Evolutionary conservation across 2,329 filamentous ascomycete genomes (phyloP).

Genomic region (Talaromyces sp.): DNA sequence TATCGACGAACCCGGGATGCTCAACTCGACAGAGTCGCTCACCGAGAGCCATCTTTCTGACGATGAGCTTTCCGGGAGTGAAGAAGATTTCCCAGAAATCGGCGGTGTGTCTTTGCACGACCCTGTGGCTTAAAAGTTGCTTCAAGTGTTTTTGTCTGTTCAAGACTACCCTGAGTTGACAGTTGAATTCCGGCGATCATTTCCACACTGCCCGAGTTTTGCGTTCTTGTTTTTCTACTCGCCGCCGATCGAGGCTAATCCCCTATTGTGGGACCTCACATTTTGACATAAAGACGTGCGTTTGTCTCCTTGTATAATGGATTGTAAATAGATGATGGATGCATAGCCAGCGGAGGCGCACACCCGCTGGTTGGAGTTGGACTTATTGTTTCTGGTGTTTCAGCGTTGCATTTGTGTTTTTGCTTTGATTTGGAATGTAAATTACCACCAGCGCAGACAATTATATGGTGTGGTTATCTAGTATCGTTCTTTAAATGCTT

Average conservation of each 20-base stretch:
- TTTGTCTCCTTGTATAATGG: background rate
- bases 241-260: background rate
- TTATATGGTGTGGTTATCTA: background rate
- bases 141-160: background rate
- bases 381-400: background rate
- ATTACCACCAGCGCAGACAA: background rate
- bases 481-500: background rate
- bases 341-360: background rate
- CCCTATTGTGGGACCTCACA: background rate
- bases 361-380: background rate
- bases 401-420: background rate
- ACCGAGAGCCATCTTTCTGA: constrained; percentile 8
- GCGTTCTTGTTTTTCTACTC: background rate
- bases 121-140: background rate
- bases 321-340: background rate
- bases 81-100: constrained; percentile 38
- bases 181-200: background rate
- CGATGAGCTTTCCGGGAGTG: constrained; percentile 17
- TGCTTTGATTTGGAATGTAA: background rate
- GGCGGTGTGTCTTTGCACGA: constrained; percentile 12
- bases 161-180: background rate
- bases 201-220: background rate
- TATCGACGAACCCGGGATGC: constrained; percentile 43
- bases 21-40: constrained; percentile 37
- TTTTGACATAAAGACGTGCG: background rate